phyloP scores from a whole-genome alignment of 2,329 filamentous ascomycete genomes.

The Penicillium capsulatum region DNA sequence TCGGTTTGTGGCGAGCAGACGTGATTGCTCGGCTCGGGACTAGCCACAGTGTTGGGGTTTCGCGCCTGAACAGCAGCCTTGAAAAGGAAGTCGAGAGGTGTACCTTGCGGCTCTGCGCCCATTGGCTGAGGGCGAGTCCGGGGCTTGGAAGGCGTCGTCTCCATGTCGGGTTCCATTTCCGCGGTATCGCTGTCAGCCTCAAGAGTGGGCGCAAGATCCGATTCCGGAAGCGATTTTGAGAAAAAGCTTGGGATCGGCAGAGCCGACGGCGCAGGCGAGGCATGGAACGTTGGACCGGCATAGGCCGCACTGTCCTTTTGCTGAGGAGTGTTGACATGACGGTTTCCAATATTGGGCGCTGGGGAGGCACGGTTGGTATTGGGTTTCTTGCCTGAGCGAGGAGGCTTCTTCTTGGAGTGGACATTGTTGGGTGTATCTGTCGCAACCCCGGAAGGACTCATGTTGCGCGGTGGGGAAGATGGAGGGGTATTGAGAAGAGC shows the following conservation, averaged over 20 bases:
- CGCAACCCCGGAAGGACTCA: slow-evolving; percentile 29
- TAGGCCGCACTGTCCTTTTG: slow-evolving; percentile 52
- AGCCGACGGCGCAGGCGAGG: slow-evolving; percentile 84
- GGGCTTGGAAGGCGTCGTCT: slow-evolving; percentile 46
- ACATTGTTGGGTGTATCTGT: slow-evolving; percentile 30
- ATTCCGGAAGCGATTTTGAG: slow-evolving; percentile 68
- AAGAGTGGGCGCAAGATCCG: slow-evolving; percentile 37
- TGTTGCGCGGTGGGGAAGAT: slow-evolving; percentile 34
- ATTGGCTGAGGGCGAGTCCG: slow-evolving; percentile 33
- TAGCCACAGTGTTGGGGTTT: slow-evolving; percentile 54
- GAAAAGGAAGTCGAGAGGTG: slow-evolving; percentile 87
- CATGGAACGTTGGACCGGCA: slow-evolving; percentile 90
- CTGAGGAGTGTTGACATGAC: slow-evolving; percentile 44
- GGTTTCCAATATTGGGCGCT: slow-evolving; percentile 21
- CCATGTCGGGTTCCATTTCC: slow-evolving; percentile 30
- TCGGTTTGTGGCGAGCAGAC: slow-evolving; percentile 51
- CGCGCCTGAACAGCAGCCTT: slow-evolving; percentile 68
- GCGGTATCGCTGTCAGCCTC: slow-evolving; percentile 41
- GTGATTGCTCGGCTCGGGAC: slow-evolving; percentile 35
- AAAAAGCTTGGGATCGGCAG: slow-evolving; percentile 88
- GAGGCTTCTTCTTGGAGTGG: slow-evolving; percentile 36
- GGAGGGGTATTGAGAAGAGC: slow-evolving; percentile 33
- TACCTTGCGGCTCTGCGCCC: slow-evolving; percentile 53
- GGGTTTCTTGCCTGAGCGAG: slow-evolving; percentile 35
- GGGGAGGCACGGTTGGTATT: slow-evolving; percentile 29